Conservation (phyloP, 345 rosid genomes). For the Barbarea vulgaris region DNA sequence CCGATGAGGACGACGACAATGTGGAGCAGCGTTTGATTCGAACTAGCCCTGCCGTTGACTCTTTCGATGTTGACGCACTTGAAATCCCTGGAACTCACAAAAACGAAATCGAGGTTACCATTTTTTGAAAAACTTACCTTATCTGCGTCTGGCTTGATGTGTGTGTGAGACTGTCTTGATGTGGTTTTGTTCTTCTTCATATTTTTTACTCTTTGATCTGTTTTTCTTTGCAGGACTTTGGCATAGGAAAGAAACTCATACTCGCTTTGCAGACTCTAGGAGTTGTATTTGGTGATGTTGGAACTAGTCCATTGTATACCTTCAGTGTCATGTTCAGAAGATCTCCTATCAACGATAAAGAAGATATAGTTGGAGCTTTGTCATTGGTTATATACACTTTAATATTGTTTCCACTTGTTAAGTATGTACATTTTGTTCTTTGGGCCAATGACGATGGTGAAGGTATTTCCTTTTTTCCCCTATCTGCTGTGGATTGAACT, state of each 20-base stretch:
- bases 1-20: slow-evolving; percentile 72
- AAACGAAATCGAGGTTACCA: slow-evolving; percentile 69
- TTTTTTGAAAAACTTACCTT: neutral
- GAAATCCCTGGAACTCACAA: slow-evolving; percentile 85
- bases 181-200: neutral
- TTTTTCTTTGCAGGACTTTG: slow-evolving; percentile 60
- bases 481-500: neutral
- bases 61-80: slow-evolving; percentile 94
- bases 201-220: neutral
- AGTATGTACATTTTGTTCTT: slow-evolving; percentile 90
- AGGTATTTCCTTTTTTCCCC: slow-evolving; percentile 52
- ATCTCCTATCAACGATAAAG: slow-evolving; percentile 75
- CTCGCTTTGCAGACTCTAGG: slow-evolving; percentile 95
- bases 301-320: slow-evolving; percentile 95
- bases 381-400: slow-evolving; percentile 85
- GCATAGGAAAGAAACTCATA: slow-evolving; percentile 64
- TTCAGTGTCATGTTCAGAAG: slow-evolving; percentile 90
- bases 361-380: slow-evolving; percentile 93
- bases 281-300: slow-evolving; percentile 97
- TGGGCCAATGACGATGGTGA: slow-evolving; percentile 99
- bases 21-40: slow-evolving; percentile 88
- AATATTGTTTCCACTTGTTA: slow-evolving; percentile 82
- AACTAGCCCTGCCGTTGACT: slow-evolving; percentile 88
- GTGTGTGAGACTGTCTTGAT: neutral
- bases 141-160: neutral